Base-by-base conservation (phyloP, 1,284 basidiomycete species). In the Austropuccinia psidii region DNA sequence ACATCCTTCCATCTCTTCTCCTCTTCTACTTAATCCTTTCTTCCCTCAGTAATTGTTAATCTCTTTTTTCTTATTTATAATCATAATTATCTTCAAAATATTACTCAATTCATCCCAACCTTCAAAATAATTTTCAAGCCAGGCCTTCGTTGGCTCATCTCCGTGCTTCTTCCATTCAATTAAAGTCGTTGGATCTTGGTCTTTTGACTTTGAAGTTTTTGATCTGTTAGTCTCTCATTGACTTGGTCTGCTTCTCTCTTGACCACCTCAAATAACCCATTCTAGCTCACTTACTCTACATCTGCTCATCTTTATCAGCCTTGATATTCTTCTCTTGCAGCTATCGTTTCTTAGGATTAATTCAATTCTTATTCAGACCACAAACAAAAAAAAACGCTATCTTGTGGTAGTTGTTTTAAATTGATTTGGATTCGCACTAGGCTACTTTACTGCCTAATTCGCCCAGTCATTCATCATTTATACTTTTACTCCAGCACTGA, bases 111-210 rank as follows among this genome's bases (percentile, higher is more conserved):
- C 24, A 57, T 29, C 27, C 9, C 17, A 57, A 31, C 35, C 27
- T 8, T 57, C 54, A n/a, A 31, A 31, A 57, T 57, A 57, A 31
- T 33, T 29, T 57, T 17, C 17, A 57, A 57, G 54, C 54, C 54
- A 57, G 54, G 54, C 54, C 54, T 57, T 57, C 54, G 35, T 57
- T 57, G 54, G 54, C 54, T 57, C 17, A n/a, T 57, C 35, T 33
- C 29, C 29, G 54, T 29, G 54, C 54, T 57, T 57, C 27, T 50
- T n/a, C 47, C 29, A 33, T 57, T 57, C 29, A 24, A 57, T 19
- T 57, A 57, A 33, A 57, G 29, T 31, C 19, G 35, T 57, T 33
- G 8, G 5, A 57, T 29, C 29, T 57, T 57, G 1, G 19, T 57
- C 15, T 57, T 33, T 19, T 15, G 27, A 15, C 19, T 1, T 29